These are phyloP conservation scores for Peronospora farinosa DNA, from an alignment of 352 stramenopile species.

Conservation along the genomic window DNA sequence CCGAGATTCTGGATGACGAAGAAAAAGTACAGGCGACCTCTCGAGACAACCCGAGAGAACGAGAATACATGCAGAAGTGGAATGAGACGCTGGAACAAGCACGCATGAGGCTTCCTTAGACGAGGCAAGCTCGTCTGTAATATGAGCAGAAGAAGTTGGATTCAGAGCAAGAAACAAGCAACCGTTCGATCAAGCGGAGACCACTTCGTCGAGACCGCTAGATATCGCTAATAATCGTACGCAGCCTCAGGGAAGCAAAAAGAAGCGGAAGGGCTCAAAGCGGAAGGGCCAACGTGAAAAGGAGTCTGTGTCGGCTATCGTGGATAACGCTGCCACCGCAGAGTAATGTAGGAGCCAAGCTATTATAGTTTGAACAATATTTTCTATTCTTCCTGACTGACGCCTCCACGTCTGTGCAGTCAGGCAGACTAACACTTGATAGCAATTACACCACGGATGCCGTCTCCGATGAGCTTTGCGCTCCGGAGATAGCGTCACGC, in stretches of 20 bases:
- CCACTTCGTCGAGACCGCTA: conserved; percentile 1
- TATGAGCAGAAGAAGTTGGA: conserved; percentile 1
- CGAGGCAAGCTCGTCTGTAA: neutral
- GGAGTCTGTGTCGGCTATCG: conserved; percentile 1
- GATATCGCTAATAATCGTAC: conserved; percentile 1
- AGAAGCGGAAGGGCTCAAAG: conserved; percentile 15
- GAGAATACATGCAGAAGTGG: neutral
- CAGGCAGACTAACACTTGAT: neutral
- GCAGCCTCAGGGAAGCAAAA: conserved; percentile 1
- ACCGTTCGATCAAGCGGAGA: neutral
- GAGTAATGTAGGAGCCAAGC: conserved; percentile 15
- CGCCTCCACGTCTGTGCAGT: neutral
- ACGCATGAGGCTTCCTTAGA: conserved; percentile 5
- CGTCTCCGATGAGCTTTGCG: conserved; percentile 24
- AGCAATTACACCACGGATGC: conserved; percentile 37
- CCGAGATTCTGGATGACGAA: conserved; percentile 1
- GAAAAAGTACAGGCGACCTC: neutral
- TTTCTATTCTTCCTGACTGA: conserved; percentile 21
- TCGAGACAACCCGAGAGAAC: conserved; percentile 1
- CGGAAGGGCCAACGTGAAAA: conserved; percentile 12
- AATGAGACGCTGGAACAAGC: conserved; percentile 2
- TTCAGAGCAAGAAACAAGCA: conserved; percentile 1
- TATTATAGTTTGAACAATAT: conserved; percentile 26
- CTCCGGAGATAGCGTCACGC: conserved; percentile 39
- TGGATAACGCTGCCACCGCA: conserved; percentile 3